phyloP scores from a whole-genome alignment of 2,329 filamentous ascomycete genomes.

The Pestalotiopsis sp. region DNA sequence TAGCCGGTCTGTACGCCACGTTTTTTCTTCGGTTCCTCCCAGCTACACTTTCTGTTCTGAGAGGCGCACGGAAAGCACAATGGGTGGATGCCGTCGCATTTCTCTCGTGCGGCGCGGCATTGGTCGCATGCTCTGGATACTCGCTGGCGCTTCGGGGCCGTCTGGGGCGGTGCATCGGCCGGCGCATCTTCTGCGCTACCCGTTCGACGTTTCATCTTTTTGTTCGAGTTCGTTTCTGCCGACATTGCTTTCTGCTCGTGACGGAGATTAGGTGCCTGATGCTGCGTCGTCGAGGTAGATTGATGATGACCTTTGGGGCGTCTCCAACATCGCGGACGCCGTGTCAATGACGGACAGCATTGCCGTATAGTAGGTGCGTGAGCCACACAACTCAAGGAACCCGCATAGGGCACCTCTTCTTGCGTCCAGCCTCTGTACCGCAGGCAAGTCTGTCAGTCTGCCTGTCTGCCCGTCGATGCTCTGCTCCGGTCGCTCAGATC shows the following conservation, averaged over 20 bases:
- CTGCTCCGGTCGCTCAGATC: slow-evolving; percentile 2
- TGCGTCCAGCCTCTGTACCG: background rate
- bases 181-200: slow-evolving; percentile 20
- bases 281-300: background rate
- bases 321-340: slow-evolving; percentile 1
- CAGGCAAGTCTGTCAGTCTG: background rate
- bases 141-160: slow-evolving; percentile 59
- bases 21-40: slow-evolving; percentile 74
- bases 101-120: slow-evolving; percentile 69
- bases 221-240: slow-evolving; percentile 7
- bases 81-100: slow-evolving; percentile 72
- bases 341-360: background rate
- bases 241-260: background rate
- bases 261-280: background rate
- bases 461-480: background rate
- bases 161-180: slow-evolving; percentile 19
- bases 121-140: slow-evolving; percentile 72
- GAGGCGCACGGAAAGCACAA: slow-evolving; percentile 68
- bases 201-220: slow-evolving; percentile 32
- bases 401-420: background rate
- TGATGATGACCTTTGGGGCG: background rate
- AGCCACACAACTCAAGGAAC: background rate
- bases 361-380: background rate
- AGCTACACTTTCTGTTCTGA: slow-evolving; percentile 68
- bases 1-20: slow-evolving; percentile 81